Conservation (phyloP, 202 grass and related monocot genomes). For the Schoenoplectus triqueter region DNA sequence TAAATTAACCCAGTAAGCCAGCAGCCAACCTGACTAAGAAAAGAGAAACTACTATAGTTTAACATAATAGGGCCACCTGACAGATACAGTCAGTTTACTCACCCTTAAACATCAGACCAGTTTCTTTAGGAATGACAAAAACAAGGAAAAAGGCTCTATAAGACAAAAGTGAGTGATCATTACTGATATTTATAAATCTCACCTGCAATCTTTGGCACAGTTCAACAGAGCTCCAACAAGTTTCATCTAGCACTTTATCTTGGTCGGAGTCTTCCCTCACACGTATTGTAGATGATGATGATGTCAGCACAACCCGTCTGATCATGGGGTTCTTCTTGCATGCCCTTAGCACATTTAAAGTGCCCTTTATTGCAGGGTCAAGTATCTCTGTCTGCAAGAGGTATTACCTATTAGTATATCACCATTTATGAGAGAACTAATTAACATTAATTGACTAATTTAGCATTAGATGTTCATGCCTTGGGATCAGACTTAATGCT, state of each 20-base stretch:
- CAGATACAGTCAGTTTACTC: neutral
- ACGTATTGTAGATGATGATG: constrained; percentile 76
- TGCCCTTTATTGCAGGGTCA: constrained; percentile 70
- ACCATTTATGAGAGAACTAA: neutral
- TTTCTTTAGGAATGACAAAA: constrained; percentile 1
- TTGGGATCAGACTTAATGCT: constrained; percentile 57
- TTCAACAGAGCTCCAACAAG: constrained; percentile 77
- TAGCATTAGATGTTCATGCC: constrained; percentile 39
- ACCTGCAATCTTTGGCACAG: constrained; percentile 70
- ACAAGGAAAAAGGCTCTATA: neutral
- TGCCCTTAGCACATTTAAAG: constrained; percentile 67
- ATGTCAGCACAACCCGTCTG: constrained; percentile 73
- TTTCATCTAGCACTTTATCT: constrained; percentile 60
- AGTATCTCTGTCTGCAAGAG: constrained; percentile 62
- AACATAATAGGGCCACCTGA: constrained; percentile 12
- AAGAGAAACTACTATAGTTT: neutral
- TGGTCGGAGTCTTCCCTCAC: constrained; percentile 59
- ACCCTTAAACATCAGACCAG: neutral
- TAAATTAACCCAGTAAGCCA: neutral
- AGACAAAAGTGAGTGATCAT: neutral
- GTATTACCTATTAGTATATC: neutral
- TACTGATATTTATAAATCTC: constrained; percentile 28
- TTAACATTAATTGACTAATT: constrained; percentile 6
- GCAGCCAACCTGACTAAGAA: neutral
- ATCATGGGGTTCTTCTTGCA: constrained; percentile 81